phyloP scores from a whole-genome alignment of 75 land plant genomes.

The Ceratopteris richardii region DNA sequence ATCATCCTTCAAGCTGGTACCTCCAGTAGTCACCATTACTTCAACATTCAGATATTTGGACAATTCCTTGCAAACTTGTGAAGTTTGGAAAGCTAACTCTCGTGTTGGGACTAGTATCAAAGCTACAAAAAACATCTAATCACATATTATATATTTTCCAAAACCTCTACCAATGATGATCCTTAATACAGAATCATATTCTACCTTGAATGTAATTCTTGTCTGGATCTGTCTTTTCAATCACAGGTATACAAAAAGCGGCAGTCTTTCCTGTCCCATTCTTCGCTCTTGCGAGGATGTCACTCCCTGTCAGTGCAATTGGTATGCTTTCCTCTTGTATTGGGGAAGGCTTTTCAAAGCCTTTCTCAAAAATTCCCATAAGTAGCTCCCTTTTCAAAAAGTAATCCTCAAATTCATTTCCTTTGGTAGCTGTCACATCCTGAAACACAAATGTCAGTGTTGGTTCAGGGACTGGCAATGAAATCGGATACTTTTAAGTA shows the following conservation, averaged over 20 bases:
- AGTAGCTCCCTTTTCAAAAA: conserved; percentile 89
- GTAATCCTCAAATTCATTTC: conserved; percentile 98
- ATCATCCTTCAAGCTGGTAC: conserved; percentile 89
- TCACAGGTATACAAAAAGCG: conserved; percentile 88
- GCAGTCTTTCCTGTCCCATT: conserved; percentile 98
- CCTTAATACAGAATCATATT: too few relatives aligned
- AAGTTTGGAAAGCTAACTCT: conserved; percentile 91
- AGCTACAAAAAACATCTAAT: conserved; percentile 29
- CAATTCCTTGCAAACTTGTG: conserved; percentile 96
- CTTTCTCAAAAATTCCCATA: conserved; percentile 97
- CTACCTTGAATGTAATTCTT: conserved; percentile 88
- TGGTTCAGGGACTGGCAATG: neutral
- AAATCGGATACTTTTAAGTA: neutral
- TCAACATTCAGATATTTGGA: conserved; percentile 82
- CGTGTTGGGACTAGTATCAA: conserved; percentile 86
- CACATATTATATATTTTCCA: too few relatives aligned
- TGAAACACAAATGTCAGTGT: conserved; percentile 11
- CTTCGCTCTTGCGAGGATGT: conserved; percentile 88
- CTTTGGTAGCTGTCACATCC: conserved; percentile 98
- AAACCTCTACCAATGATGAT: too few relatives aligned
- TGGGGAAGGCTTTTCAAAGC: conserved; percentile 92
- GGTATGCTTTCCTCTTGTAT: conserved; percentile 98
- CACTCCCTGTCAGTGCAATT: conserved; percentile 89
- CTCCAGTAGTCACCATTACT: conserved; percentile 94
- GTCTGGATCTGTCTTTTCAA: conserved; percentile 89